Base-by-base conservation (phyloP, 768 basidiomycete genomes). In the Dioszegia aurantiaca region DNA sequence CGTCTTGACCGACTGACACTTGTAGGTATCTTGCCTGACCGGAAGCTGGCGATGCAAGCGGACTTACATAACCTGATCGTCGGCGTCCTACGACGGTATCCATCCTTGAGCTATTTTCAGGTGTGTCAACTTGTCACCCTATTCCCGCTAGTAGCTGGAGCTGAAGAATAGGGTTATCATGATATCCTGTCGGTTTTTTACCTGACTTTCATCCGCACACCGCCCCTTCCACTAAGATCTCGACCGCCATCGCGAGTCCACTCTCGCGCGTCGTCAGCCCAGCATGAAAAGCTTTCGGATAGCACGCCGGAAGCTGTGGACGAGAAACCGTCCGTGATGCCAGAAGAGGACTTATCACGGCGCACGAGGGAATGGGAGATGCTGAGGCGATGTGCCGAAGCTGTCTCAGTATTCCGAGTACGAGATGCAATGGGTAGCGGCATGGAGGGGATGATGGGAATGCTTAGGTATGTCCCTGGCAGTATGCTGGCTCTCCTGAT, bases 351-450 rank as follows among this genome's bases (percentile, higher is more conserved):
- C 3, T 4, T n/a, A 12, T 10, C 23, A 16, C 53, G 56, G 23
- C 60, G 67, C 28, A 58, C 53, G 2, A 36, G 48, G 17, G 69
- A 70, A 21, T 74, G 73, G 71, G 42, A 53, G 26, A 56, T 49
- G 10, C 33, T 74, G 37, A 46, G 63, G 11, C 59, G 56, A 12
- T 77, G 74, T 36, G 66, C 72, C 2, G 88, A 90, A 78, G 85
- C 87, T 65, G 65, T 91, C 31, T 89, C 87, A 68, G 74, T 91
- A 31, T 84, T 89, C 47, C 74, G 90, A 19, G 80, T 93, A 4
- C 80, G 92, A 55, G 92, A 97, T 75, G 86, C 90, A 0, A 94
- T 94, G 92, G 87, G 90, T 2, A 73, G 79, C 8, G 86, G 85
- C 14, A 80, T 97, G 26, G 90, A 91, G 57, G 90, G 90, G 14